phyloP scores from a whole-genome alignment of 495 filamentous ascomycete genomes.

The Aspergillus egyptiacus region DNA sequence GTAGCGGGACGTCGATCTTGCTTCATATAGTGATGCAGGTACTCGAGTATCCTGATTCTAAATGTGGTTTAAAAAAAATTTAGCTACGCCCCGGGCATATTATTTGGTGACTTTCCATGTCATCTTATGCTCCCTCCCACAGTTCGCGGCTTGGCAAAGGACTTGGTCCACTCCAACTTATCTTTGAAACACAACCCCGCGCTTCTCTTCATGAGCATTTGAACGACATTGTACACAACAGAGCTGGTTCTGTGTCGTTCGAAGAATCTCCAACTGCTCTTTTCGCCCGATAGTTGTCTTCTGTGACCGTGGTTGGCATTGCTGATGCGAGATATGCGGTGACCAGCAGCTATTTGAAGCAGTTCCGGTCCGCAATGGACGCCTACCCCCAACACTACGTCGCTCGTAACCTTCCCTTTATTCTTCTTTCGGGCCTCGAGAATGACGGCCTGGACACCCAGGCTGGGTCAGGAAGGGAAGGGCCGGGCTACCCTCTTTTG shows the following conservation, averaged over 20 bases:
- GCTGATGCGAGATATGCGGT: conserved; percentile 33
- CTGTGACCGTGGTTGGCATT: not conserved
- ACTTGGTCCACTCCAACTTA: not conserved
- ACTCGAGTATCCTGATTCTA: too few species aligned
- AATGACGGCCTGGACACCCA: conserved; percentile 15
- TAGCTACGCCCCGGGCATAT: too few species aligned
- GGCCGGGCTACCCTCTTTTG: conserved; percentile 42
- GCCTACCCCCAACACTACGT: conserved; percentile 77
- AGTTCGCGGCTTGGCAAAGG: conserved; percentile 13
- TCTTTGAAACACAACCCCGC: not conserved
- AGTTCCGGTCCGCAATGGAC: conserved; percentile 62
- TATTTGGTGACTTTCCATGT: too few species aligned
- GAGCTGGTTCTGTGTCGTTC: too few species aligned
- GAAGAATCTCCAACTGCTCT: not conserved
- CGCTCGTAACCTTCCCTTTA: conserved; percentile 72
- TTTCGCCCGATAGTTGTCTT: not conserved
- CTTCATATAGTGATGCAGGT: too few species aligned
- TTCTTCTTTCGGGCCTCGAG: conserved; percentile 71
- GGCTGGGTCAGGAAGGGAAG: conserved; percentile 15
- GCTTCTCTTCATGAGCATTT: not conserved
- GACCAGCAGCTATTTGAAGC: conserved; percentile 22
- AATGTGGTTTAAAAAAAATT: too few species aligned
- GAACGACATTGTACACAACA: not conserved
- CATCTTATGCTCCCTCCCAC: too few species aligned
- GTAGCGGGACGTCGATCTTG: too few species aligned